Conservation (phyloP, 441 rosid genomes). For the Syzygium syzygioides region DNA sequence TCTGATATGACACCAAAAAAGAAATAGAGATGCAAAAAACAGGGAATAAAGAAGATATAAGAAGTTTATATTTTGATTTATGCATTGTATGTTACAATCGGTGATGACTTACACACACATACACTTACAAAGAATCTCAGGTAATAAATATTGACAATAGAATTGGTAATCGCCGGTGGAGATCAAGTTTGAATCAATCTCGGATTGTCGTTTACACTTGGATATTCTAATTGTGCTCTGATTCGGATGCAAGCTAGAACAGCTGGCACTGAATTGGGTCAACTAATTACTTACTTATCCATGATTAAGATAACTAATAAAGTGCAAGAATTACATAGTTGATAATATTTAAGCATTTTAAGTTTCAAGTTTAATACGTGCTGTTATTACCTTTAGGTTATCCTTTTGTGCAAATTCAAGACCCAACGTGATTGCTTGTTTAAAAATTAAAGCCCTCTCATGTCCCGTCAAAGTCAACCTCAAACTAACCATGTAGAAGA, state of each 20-base stretch:
- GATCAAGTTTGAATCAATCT: background rate
- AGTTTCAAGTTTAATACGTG: background rate
- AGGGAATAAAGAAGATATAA: background rate
- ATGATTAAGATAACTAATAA: background rate
- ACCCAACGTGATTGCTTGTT: background rate
- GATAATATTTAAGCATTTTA: background rate
- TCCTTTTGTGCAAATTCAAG: background rate
- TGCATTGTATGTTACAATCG: background rate
- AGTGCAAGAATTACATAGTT: background rate
- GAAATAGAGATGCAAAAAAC: background rate
- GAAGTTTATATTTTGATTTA: background rate
- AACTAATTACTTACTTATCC: background rate
- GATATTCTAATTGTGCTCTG: background rate
- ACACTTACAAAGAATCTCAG: background rate
- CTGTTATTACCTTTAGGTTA: background rate
- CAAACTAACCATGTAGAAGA: background rate
- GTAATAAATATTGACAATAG: background rate
- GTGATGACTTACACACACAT: background rate
- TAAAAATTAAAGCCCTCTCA: background rate
- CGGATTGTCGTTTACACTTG: background rate
- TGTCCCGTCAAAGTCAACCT: background rate
- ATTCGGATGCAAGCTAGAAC: background rate
- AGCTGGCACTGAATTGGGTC: too few relatives aligned
- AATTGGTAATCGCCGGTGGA: background rate
- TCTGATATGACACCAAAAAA: background rate